Percentiles rank a stretch among this genome's conserved stretches.
Conservation (phyloP, 1,284 basidiomycete species). For the Golubevia sp. region DNA sequence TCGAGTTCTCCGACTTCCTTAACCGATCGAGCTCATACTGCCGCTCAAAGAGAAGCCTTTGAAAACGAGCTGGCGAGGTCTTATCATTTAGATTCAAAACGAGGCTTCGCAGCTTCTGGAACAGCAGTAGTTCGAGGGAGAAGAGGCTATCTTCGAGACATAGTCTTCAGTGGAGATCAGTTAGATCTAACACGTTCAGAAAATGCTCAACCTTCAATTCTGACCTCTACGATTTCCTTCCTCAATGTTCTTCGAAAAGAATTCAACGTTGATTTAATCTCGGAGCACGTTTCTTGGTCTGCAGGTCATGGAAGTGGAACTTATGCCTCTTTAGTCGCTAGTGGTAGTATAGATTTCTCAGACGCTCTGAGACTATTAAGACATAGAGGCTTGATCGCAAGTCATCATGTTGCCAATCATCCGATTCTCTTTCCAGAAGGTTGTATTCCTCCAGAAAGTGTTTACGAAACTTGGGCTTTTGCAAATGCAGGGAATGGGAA, state of each 20-base stretch:
- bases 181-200: slow-evolving; percentile 51
- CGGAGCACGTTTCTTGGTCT: slow-evolving; percentile 40
- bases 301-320: slow-evolving; percentile 54
- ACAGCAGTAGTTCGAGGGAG: no score
- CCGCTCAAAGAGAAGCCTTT: slow-evolving; percentile 27
- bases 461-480: slow-evolving; percentile 60
- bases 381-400: slow-evolving; percentile 44
- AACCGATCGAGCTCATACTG: neutral
- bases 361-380: slow-evolving; percentile 49
- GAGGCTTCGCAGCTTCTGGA: no score
- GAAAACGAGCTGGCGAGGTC: slow-evolving; percentile 39
- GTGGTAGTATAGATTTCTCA: slow-evolving; percentile 29
- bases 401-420: slow-evolving; percentile 32
- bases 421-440: slow-evolving; percentile 50
- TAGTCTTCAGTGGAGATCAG: slow-evolving; percentile 47
- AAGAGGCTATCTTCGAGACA: no score
- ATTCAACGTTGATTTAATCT: slow-evolving; percentile 45
- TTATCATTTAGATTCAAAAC: no score
- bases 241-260: slow-evolving; percentile 49
- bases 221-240: slow-evolving; percentile 49
- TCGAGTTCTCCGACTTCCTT: neutral
- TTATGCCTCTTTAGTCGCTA: slow-evolving; percentile 48
- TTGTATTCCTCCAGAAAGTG: slow-evolving; percentile 41
- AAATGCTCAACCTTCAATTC: slow-evolving; percentile 52
- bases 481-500: slow-evolving; percentile 49